Evolutionary conservation across 805 yeast species (phyloP).

Genomic region (Pichia californica): DNA sequence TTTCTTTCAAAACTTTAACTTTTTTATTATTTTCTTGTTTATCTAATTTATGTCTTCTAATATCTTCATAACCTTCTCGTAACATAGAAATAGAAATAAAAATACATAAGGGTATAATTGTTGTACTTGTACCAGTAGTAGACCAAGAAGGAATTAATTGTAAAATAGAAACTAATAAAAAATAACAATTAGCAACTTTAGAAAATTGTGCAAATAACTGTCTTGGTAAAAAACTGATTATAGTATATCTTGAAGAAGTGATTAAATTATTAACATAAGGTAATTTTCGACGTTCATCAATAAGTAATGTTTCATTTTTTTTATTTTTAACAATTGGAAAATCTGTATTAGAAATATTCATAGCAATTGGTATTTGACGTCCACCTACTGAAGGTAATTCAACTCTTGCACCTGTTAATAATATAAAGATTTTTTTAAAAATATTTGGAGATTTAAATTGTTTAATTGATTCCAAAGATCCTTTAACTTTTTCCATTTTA

Average conservation of each 20-base stretch:
- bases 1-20: slow-evolving; percentile 34
- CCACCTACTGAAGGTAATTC: slow-evolving; percentile 59
- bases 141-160: slow-evolving; percentile 98
- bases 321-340: slow-evolving; percentile 25
- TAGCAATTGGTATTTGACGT: slow-evolving; percentile 62
- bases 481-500: neutral
- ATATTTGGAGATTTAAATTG: neutral
- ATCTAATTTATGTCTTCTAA: slow-evolving; percentile 79
- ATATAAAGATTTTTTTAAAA: neutral
- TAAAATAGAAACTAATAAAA: slow-evolving; percentile 80
- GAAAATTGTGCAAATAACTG: slow-evolving; percentile 89
- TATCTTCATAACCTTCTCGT: slow-evolving; percentile 92
- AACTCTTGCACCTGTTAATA: slow-evolving; percentile 39
- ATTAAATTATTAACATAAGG: slow-evolving; percentile 65
- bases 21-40: slow-evolving; percentile 68
- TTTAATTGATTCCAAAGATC: neutral
- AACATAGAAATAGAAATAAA: slow-evolving; percentile 85
- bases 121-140: slow-evolving; percentile 92
- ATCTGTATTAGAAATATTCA: slow-evolving; percentile 33
- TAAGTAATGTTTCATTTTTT: slow-evolving; percentile 30
- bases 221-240: slow-evolving; percentile 77
- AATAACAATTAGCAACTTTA: slow-evolving; percentile 86
- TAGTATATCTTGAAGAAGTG: slow-evolving; percentile 81
- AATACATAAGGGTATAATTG: slow-evolving; percentile 80
- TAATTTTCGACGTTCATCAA: slow-evolving; percentile 63